Conservation (phyloP, 2,329 filamentous ascomycete genomes). For the Alternaria viburni region DNA sequence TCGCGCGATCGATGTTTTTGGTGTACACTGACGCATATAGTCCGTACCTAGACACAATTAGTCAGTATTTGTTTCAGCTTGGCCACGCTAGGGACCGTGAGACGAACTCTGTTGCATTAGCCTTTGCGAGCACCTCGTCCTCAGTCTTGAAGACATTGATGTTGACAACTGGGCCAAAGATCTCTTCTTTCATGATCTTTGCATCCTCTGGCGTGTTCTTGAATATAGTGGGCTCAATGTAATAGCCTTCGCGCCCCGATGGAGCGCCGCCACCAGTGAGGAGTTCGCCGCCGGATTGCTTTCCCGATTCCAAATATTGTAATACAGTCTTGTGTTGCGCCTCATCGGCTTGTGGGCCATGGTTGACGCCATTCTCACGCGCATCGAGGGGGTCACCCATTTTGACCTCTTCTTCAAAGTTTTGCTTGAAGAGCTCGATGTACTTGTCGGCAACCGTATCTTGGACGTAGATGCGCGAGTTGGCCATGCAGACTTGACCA, state of each 20-base stretch:
- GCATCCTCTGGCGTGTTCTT: slow-evolving; percentile 77
- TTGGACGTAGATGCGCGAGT: slow-evolving; percentile 65
- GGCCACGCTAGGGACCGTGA: neutral
- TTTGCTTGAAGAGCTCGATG: slow-evolving; percentile 50
- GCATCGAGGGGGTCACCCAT: slow-evolving; percentile 67
- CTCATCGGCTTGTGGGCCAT: slow-evolving; percentile 60
- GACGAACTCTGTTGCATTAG: slow-evolving; percentile 73
- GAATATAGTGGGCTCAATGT: slow-evolving; percentile 78
- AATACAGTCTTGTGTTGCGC: slow-evolving; percentile 58
- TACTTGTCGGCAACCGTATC: slow-evolving; percentile 56
- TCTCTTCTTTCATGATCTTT: slow-evolving; percentile 82
- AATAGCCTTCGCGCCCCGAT: slow-evolving; percentile 41
- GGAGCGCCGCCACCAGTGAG: slow-evolving; percentile 37
- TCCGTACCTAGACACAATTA: slow-evolving; percentile 62
- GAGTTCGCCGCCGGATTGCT: slow-evolving; percentile 63
- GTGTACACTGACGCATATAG: slow-evolving; percentile 88
- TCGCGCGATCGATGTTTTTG: slow-evolving; percentile 45
- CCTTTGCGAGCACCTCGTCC: slow-evolving; percentile 77
- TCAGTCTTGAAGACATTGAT: slow-evolving; percentile 78
- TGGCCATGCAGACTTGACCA: slow-evolving; percentile 67
- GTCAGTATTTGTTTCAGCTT: slow-evolving; percentile 8
- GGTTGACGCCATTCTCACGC: slow-evolving; percentile 74
- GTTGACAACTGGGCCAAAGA: slow-evolving; percentile 83
- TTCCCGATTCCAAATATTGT: slow-evolving; percentile 63
- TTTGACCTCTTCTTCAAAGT: slow-evolving; percentile 32